Conservation (phyloP, 352 stramenopile genomes). For the Elongisporangium anandrum region DNA sequence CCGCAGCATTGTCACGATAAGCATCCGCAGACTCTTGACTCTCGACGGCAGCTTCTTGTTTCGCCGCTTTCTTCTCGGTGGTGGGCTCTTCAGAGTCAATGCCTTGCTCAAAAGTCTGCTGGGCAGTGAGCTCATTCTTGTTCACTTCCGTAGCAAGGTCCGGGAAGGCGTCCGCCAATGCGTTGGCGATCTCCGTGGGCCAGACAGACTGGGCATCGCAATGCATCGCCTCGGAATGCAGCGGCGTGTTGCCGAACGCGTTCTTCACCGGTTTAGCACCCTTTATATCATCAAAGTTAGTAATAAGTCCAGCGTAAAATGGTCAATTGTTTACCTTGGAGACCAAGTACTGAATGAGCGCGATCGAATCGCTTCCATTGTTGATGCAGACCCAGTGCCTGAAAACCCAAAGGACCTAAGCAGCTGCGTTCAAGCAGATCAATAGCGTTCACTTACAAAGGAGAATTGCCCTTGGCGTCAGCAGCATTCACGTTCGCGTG, state of each 20-base stretch:
- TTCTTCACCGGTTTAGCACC: conserved; percentile 63
- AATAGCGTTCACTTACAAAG: conserved; percentile 33
- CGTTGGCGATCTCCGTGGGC: conserved; percentile 43
- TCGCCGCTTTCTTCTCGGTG: conserved; percentile 16
- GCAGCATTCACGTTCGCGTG: conserved; percentile 52
- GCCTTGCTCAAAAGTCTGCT: conserved; percentile 61
- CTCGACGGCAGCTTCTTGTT: conserved; percentile 8
- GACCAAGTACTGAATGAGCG: conserved; percentile 51
- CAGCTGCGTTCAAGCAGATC: neutral
- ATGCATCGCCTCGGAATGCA: conserved; percentile 78
- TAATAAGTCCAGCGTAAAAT: neutral
- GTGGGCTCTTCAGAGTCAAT: conserved; percentile 50
- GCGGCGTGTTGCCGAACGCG: conserved; percentile 42
- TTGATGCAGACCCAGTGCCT: conserved; percentile 76
- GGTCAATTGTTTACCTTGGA: conserved; percentile 31
- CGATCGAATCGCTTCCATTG: conserved; percentile 35
- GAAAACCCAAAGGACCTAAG: neutral
- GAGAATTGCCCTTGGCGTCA: conserved; percentile 64
- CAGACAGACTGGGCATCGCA: conserved; percentile 50
- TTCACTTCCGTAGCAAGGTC: conserved; percentile 49
- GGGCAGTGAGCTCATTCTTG: conserved; percentile 50
- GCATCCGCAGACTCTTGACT: conserved; percentile 16
- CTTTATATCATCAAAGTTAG: conserved; percentile 13
- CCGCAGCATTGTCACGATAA: conserved; percentile 39
- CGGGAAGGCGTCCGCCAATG: conserved; percentile 44